Conservation (phyloP, 495 filamentous ascomycete species). For the Penicillium chermesinum region DNA sequence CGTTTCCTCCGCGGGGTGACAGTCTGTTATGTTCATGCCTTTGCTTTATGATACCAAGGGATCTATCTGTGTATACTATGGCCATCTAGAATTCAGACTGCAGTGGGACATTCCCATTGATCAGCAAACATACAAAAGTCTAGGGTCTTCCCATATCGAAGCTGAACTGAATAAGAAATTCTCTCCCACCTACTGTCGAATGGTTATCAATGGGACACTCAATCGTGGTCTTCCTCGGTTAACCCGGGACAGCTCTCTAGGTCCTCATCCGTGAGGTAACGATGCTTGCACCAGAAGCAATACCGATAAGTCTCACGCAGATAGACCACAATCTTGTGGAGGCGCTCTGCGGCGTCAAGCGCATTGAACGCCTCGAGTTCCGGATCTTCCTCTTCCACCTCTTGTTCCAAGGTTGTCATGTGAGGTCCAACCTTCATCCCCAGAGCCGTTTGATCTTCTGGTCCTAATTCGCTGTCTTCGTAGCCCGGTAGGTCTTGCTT, state of each 20-base stretch:
- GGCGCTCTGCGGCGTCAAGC: conserved; percentile 55
- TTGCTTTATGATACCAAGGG: conserved; percentile 23
- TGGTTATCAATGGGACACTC: background rate
- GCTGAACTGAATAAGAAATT: too few species aligned
- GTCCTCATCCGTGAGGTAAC: conserved; percentile 54
- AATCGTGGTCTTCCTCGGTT: conserved; percentile 92
- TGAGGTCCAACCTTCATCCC: conserved; percentile 37
- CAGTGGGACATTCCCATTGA: background rate
- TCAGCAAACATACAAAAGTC: background rate
- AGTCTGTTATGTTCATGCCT: conserved; percentile 4
- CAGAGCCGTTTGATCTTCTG: conserved; percentile 53
- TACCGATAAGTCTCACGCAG: conserved; percentile 69
- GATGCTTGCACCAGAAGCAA: conserved; percentile 95
- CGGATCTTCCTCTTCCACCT: conserved; percentile 75
- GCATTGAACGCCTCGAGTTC: conserved; percentile 82
- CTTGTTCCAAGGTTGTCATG: conserved; percentile 50
- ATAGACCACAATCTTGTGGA: conserved; percentile 59
- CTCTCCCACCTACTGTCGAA: conserved; percentile 3
- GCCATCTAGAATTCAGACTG: background rate
- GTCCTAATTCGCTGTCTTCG: conserved; percentile 49
- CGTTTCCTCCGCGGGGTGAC: background rate
- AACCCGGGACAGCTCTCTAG: conserved; percentile 89
- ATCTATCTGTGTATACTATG: conserved; percentile 25
- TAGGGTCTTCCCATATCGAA: background rate
- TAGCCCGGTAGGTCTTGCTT: conserved; percentile 47